These are phyloP conservation scores for Lactifluus hygrophoroides DNA, from an alignment of 768 basidiomycete species.

Conservation along the genomic window DNA sequence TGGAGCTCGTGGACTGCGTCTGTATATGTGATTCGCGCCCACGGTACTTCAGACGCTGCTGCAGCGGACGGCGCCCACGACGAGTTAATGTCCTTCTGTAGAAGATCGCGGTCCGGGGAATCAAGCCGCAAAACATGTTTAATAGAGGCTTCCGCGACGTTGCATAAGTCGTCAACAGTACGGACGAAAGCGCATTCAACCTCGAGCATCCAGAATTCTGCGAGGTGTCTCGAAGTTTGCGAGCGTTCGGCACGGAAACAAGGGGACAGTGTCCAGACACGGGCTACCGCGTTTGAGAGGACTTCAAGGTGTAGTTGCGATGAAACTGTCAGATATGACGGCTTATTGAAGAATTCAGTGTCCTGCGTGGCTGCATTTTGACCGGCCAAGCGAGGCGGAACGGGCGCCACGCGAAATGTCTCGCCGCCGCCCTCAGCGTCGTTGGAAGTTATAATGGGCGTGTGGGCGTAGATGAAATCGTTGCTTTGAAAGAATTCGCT, in stretches of 20 bases:
- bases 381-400: slow-evolving; percentile 22
- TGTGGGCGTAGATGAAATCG: slow-evolving; percentile 71
- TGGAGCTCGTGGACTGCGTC: slow-evolving; percentile 59
- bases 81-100: slow-evolving; percentile 37
- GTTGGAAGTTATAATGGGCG: slow-evolving; percentile 81
- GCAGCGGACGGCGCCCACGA: slow-evolving; percentile 33
- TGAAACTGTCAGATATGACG: slow-evolving; percentile 87
- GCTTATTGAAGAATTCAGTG: slow-evolving; percentile 62
- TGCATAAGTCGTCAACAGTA: slow-evolving; percentile 42
- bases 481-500: slow-evolving; percentile 69
- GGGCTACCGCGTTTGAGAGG: slow-evolving; percentile 62
- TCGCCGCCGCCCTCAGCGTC: slow-evolving; percentile 98
- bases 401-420: slow-evolving; percentile 60
- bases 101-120: slow-evolving; percentile 27
- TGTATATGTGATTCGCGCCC: slow-evolving; percentile 72
- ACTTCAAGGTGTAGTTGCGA: slow-evolving; percentile 95
- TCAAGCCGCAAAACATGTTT: slow-evolving; percentile 32
- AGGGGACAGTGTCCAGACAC: slow-evolving; percentile 89
- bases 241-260: slow-evolving; percentile 92
- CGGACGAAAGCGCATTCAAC: slow-evolving; percentile 73
- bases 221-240: slow-evolving; percentile 82
- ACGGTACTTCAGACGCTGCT: slow-evolving; percentile 31
- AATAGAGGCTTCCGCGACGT: slow-evolving; percentile 47
- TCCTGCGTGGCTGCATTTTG: slow-evolving; percentile 16
- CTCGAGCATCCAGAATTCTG: slow-evolving; percentile 99